Percentiles rank a stretch among this genome's conserved stretches.
These are phyloP conservation scores for Suhomyces wounanorum DNA, from an alignment of 1,139 yeast species.

Conservation along the genomic window DNA sequence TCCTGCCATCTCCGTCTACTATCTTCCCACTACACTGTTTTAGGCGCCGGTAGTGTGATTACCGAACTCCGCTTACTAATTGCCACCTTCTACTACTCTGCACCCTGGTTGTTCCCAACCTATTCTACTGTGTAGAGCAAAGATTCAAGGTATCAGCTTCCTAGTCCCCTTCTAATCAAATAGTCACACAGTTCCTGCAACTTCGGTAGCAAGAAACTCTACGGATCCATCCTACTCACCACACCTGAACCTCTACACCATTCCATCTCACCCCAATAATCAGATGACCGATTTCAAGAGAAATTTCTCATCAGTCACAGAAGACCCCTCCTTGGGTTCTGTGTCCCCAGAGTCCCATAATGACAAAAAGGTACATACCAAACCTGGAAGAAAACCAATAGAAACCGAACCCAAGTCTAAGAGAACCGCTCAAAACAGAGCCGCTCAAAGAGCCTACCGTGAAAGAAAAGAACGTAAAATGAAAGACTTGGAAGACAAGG, in stretches of 20 bases:
- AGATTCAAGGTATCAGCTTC: not conserved
- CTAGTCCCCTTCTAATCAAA: not conserved
- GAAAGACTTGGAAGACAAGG: conserved; percentile 83
- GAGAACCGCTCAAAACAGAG: conserved; percentile 95
- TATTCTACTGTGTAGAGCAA: not conserved
- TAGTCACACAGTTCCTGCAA: not conserved
- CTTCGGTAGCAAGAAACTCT: not conserved
- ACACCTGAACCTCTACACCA: not conserved
- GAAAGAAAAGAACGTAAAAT: conserved; percentile 89
- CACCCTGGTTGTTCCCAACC: not conserved
- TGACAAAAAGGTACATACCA: conserved; percentile 42
- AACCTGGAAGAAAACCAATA: conserved; percentile 67
- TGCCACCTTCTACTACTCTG: conserved; percentile 1
- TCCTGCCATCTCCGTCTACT: not conserved
- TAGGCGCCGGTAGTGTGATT: conserved; percentile 4
- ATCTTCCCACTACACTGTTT: not conserved
- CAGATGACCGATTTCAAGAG: conserved; percentile 42
- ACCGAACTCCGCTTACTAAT: conserved; percentile 10
- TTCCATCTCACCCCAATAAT: not conserved
- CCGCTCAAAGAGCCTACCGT: conserved; percentile 95
- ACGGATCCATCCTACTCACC: not conserved
- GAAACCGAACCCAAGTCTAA: conserved; percentile 81
- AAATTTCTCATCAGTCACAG: conserved; percentile 30
- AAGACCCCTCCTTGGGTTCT: conserved; percentile 14
- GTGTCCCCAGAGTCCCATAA: conserved; percentile 29